Evolutionary conservation across 1,284 basidiomycete species (phyloP).

Genomic region (Phenoliferia sp.): DNA sequence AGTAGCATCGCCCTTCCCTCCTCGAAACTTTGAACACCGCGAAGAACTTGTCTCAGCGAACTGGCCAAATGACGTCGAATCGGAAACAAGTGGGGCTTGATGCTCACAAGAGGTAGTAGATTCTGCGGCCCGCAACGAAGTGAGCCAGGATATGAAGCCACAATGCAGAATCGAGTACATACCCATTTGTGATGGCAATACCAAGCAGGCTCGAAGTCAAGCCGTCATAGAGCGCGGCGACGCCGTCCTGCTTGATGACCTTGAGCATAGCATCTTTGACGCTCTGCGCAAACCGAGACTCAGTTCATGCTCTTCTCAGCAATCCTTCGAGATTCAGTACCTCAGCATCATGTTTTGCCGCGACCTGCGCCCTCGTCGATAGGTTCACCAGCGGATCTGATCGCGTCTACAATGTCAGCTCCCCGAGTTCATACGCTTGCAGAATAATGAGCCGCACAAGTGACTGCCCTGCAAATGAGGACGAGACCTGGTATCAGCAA

Average conservation of each 20-base stretch:
- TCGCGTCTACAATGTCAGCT: slow-evolving; percentile 10
- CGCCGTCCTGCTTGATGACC: slow-evolving; percentile 69
- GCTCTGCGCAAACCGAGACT: not conserved
- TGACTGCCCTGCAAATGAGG: slow-evolving; percentile 11
- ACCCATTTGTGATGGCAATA: slow-evolving; percentile 91
- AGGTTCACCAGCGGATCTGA: slow-evolving; percentile 83
- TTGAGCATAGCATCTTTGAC: slow-evolving; percentile 35
- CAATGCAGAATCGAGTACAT: slow-evolving; percentile 40
- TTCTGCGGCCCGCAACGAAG: too few relatives aligned
- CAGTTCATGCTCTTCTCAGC: not conserved
- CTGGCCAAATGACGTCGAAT: too few relatives aligned
- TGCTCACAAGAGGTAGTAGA: slow-evolving; percentile 65
- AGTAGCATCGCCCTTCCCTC: slow-evolving; percentile 30
- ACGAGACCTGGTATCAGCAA: too few relatives aligned
- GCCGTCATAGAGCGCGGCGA: slow-evolving; percentile 81
- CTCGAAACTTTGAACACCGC: slow-evolving; percentile 23
- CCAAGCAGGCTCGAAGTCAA: slow-evolving; percentile 80
- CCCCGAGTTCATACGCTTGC: too few relatives aligned
- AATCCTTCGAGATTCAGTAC: slow-evolving; percentile 5
- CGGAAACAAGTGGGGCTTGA: not conserved
- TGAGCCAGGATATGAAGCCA: not conserved
- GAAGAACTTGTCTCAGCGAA: not conserved
- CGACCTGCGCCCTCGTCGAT: slow-evolving; percentile 87
- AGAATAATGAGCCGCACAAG: too few relatives aligned
- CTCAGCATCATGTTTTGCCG: slow-evolving; percentile 50